Evolutionary conservation across 164 flowering plant genomes (phyloP).

Genomic region (Berberis vulgaris): DNA sequence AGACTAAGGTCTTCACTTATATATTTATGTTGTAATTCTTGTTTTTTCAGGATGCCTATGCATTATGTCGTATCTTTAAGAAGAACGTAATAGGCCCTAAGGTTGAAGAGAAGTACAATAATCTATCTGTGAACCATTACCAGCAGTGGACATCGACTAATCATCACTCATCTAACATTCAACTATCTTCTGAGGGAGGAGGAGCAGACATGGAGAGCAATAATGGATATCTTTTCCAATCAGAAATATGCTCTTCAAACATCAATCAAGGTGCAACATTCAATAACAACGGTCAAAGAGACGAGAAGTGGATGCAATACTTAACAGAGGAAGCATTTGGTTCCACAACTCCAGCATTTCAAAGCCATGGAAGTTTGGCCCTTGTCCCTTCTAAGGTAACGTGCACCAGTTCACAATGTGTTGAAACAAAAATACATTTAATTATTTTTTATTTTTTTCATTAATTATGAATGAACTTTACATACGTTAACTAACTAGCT

Average conservation of each 20-base stretch:
- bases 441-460: not conserved
- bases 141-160: slow-evolving; percentile 12
- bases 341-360: slow-evolving; percentile 26
- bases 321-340: slow-evolving; percentile 45
- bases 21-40: not conserved
- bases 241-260: slow-evolving; percentile 24
- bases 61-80: slow-evolving; percentile 84
- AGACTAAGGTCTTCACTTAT: not conserved
- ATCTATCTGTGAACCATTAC: slow-evolving; percentile 6
- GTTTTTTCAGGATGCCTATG: slow-evolving; percentile 73
- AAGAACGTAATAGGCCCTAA: slow-evolving; percentile 44
- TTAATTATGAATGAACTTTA: not conserved
- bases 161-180: slow-evolving; percentile 41
- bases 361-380: slow-evolving; percentile 21
- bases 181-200: slow-evolving; percentile 42
- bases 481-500: not conserved
- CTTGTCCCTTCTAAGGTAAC: slow-evolving; percentile 54
- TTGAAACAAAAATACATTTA: too few relatives aligned
- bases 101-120: slow-evolving; percentile 24
- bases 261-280: slow-evolving; percentile 13
- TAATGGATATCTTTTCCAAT: slow-evolving; percentile 24
- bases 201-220: slow-evolving; percentile 31
- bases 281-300: slow-evolving; percentile 18
- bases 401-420: not conserved
- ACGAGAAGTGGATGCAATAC: slow-evolving; percentile 55